Evolutionary conservation across 2,329 filamentous ascomycete species (phyloP).

Genomic region (Leptographium procerum): DNA sequence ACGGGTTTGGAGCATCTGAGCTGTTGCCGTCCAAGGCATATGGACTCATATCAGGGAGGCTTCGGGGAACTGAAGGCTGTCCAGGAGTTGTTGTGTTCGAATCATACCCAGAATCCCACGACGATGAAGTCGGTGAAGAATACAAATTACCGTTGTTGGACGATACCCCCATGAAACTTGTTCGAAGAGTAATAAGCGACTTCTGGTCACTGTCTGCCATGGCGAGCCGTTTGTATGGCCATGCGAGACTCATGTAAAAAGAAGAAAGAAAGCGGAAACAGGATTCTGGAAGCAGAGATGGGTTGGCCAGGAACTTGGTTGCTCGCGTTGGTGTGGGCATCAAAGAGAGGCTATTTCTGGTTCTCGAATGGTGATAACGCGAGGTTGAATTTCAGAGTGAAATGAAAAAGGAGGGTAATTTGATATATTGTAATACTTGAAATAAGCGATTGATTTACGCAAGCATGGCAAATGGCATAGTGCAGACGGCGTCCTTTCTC

Average conservation of each 20-base stretch:
- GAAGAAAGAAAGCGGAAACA: neutral
- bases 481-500: neutral
- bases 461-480: neutral
- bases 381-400: neutral
- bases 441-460: neutral
- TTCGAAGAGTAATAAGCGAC: neutral
- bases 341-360: neutral
- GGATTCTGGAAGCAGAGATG: neutral
- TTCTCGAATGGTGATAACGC: neutral
- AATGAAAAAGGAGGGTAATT: neutral
- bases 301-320: neutral
- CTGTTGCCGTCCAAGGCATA: constrained; percentile 9
- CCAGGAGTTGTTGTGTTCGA: constrained; percentile 8
- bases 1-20: neutral
- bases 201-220: neutral
- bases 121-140: neutral
- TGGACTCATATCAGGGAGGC: neutral
- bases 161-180: neutral
- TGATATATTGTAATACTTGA: neutral
- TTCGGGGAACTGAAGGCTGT: neutral
- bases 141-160: neutral
- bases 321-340: neutral
- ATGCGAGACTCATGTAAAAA: neutral
- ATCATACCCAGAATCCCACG: constrained; percentile 12
- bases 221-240: neutral